These are phyloP conservation scores for Rhizopogon sp. DNA, from an alignment of 768 basidiomycete species.

Conservation along the genomic window DNA sequence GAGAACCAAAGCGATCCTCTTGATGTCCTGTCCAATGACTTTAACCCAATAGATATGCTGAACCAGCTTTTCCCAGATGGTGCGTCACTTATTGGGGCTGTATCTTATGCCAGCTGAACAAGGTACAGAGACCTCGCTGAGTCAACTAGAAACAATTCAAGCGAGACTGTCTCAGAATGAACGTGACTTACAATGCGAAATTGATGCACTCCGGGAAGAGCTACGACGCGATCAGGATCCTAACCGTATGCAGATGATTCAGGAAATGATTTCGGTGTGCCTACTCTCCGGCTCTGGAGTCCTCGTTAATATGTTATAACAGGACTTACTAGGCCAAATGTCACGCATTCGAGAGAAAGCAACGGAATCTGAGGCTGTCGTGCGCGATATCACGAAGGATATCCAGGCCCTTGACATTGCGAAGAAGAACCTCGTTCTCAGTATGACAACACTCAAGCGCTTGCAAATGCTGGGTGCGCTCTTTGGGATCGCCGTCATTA, in stretches of 20 bases:
- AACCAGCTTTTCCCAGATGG: slow-evolving; percentile 78
- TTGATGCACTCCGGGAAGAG: slow-evolving; percentile 61
- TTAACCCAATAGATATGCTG: slow-evolving; percentile 47
- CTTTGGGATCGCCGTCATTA: background rate
- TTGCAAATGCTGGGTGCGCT: slow-evolving; percentile 89
- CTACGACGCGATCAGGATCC: slow-evolving; percentile 78
- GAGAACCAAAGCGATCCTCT: slow-evolving; percentile 45
- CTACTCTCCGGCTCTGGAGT: background rate
- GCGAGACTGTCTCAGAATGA: slow-evolving; percentile 66
- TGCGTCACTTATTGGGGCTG: slow-evolving; percentile 27
- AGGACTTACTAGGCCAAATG: slow-evolving; percentile 96
- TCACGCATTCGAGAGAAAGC: slow-evolving; percentile 95
- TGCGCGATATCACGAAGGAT: slow-evolving; percentile 92
- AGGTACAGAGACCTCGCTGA: slow-evolving; percentile 65
- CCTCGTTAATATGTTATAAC: slow-evolving; percentile 7
- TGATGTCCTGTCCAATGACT: slow-evolving; percentile 52
- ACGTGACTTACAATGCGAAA: slow-evolving; percentile 63
- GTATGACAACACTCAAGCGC: slow-evolving; percentile 86
- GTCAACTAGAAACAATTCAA: slow-evolving; percentile 67
- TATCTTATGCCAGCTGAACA: slow-evolving; percentile 1
- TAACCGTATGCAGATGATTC: slow-evolving; percentile 84
- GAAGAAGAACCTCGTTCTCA: slow-evolving; percentile 86
- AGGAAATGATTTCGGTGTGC: slow-evolving; percentile 92
- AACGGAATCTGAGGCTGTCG: slow-evolving; percentile 94
- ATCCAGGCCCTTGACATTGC: slow-evolving; percentile 92